Conservation (phyloP, 371 early-diverging fungal genomes). For the Neoconidiobolus thromboides region DNA sequence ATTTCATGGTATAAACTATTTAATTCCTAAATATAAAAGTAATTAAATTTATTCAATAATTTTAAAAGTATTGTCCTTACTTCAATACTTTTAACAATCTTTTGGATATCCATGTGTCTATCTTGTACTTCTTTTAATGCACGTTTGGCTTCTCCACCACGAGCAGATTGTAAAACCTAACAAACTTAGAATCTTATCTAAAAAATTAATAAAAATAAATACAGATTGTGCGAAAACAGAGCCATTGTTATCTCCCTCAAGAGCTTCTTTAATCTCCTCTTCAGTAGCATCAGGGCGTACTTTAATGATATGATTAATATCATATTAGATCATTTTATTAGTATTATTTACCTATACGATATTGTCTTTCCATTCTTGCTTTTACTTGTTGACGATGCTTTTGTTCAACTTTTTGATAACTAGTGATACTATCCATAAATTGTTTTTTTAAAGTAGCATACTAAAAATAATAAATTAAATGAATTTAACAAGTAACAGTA, state of each 20-base stretch:
- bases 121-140: conserved; percentile 70
- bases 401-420: conserved; percentile 61
- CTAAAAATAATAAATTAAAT: not conserved
- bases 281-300: conserved; percentile 69
- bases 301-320: conserved; percentile 6
- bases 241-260: conserved; percentile 48
- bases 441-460: conserved; percentile 25
- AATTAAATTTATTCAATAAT: not conserved
- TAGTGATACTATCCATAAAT: conserved; percentile 61
- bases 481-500: not conserved
- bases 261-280: conserved; percentile 58
- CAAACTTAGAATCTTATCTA: not conserved
- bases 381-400: conserved; percentile 66
- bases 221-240: conserved; percentile 75
- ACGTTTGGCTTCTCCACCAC: conserved; percentile 57
- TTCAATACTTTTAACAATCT: conserved; percentile 30
- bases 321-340: not conserved
- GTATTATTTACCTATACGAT: conserved; percentile 42
- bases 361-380: conserved; percentile 67
- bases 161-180: conserved; percentile 48
- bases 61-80: not conserved
- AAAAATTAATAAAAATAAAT: conserved; percentile 7
- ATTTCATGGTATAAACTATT: conserved; percentile 78
- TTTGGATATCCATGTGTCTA: conserved; percentile 71
- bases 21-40: conserved; percentile 32